Conservation (phyloP, 176 grass and related monocot genomes). For the Secale cereale region DNA sequence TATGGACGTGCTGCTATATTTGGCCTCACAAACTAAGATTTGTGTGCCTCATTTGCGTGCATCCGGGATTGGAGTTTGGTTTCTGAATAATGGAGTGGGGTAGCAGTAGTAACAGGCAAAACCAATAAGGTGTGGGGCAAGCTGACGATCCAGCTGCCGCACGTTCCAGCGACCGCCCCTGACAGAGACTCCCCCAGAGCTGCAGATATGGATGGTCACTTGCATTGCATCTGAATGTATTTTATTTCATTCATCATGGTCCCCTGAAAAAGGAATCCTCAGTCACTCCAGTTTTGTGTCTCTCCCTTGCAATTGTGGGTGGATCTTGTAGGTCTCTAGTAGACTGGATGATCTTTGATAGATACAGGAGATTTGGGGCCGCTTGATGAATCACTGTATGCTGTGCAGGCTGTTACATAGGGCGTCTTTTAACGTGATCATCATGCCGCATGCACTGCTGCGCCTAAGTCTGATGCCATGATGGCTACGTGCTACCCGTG, state of each 20-base stretch:
- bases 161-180: not conserved
- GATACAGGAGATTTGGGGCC: not conserved
- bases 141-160: constrained; percentile 26
- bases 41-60: not conserved
- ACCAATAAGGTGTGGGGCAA: not conserved
- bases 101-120: not conserved
- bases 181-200: not conserved
- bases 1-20: not conserved
- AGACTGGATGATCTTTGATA: not conserved
- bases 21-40: not conserved
- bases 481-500: not conserved
- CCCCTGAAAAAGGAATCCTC: not conserved
- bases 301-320: not conserved
- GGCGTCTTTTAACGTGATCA: not conserved
- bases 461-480: not conserved
- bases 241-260: not conserved
- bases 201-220: not conserved
- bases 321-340: not conserved
- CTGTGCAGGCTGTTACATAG: not conserved
- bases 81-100: not conserved
- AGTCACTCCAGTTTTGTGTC: not conserved
- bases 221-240: not conserved
- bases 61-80: not conserved
- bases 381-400: not conserved
- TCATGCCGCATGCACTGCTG: not conserved